Evolutionary conservation across 345 rosid genomes (phyloP), one percentile per base, ranked within the genome.

Genomic region (Arabidopsis suecica): DNA sequence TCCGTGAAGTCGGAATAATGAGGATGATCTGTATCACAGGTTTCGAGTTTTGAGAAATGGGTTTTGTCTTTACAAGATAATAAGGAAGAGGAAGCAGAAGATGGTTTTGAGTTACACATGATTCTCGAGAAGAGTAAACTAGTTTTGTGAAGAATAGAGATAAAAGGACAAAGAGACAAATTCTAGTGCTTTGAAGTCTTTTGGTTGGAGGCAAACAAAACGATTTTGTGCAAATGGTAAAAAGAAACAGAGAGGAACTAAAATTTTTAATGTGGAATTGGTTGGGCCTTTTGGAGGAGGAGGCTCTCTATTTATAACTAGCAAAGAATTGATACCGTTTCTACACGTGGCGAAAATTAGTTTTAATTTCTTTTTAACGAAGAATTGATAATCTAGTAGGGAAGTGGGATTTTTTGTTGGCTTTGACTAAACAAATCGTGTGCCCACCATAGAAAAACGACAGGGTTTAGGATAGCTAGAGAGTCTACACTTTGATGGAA

Each of bases 71-170:
- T 71, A 73, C 87, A 68, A 71, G 83, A 71, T 65, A 75, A 76
- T 50, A 88, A 77, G 55, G 93, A 77, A 50, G 76, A 62, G 8
- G 87, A 73, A 13, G 92, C 82, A 61, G 86, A 83, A 70, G 91
- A 82, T 60, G 95, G 83, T 45, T 79, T 84, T 71, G 86, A 80
- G 75, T 84, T 90, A 78, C 88, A 87, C 96, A 88, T 89, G 65
- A 16, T 67, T 69, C 41, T 49, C 7, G 61, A 75, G 71, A 33
- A 72, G 36, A 65, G 16, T 55, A 38, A 69, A 65, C 51, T 53
- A 12, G 25, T 25, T 59, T 53, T 65, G 38, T 41, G 61, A 8
- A 12, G 47, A 20, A 56, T 12, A 20, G 59, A 62, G 71, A 44
- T 28, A 36, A 69, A 48, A 59, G 18, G 57, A 65, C 40, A 64